Conservation (phyloP, 1,284 basidiomycete species). For the Marasmius fiardii region DNA sequence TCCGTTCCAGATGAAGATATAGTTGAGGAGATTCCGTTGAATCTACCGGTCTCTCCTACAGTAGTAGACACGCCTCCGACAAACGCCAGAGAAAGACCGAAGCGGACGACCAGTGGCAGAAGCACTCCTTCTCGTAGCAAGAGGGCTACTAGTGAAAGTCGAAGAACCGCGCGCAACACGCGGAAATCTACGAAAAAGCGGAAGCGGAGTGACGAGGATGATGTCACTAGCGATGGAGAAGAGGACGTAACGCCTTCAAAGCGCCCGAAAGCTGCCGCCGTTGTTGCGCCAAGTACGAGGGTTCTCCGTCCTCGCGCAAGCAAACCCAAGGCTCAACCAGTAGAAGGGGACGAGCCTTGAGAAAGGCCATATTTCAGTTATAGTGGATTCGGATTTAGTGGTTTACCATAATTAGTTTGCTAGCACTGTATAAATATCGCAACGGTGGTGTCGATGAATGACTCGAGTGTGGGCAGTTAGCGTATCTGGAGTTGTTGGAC, state of each 20-base stretch:
- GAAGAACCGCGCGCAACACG: not conserved
- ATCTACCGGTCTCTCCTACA: not conserved
- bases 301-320: slow-evolving; percentile 48
- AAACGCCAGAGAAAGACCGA: not conserved
- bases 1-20: not conserved
- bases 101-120: not conserved
- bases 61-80: not conserved
- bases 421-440: too few species aligned
- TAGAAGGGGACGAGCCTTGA: slow-evolving; percentile 44
- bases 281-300: slow-evolving; percentile 32
- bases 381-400: too few species aligned
- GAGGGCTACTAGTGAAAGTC: not conserved
- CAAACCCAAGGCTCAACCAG: slow-evolving; percentile 45
- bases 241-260: slow-evolving; percentile 15
- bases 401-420: too few species aligned
- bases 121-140: not conserved
- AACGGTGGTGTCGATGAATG: too few species aligned
- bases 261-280: slow-evolving; percentile 16
- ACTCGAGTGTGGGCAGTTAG: too few species aligned
- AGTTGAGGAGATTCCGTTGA: not conserved
- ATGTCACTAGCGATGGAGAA: slow-evolving; percentile 14
- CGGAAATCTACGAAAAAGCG: slow-evolving; percentile 3
- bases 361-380: too few species aligned
- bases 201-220: slow-evolving; percentile 8
- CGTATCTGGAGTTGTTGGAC: too few species aligned